Conservation (phyloP, 176 grass and related monocot species). For the Musa itinerans region DNA sequence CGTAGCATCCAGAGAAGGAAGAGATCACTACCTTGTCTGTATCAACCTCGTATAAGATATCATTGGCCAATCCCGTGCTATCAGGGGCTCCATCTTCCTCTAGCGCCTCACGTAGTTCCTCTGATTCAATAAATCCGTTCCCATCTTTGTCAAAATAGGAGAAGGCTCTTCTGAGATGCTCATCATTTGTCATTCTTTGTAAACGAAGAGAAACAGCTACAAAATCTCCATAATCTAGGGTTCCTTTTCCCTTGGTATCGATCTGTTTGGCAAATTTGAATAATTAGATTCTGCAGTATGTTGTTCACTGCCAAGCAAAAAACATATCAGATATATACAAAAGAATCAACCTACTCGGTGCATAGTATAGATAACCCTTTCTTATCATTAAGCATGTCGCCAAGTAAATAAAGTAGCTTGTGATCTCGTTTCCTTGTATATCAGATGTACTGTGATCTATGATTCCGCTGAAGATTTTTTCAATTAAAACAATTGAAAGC, state of each 20-base stretch:
- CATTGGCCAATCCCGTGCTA: constrained; percentile 72
- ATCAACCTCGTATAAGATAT: constrained; percentile 93
- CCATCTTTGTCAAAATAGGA: constrained; percentile 93
- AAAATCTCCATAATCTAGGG: constrained; percentile 78
- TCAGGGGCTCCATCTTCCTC: constrained; percentile 62
- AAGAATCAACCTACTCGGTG: neutral
- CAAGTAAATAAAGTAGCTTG: neutral
- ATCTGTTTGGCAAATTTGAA: constrained; percentile 45
- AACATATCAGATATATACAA: neutral
- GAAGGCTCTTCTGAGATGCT: constrained; percentile 75
- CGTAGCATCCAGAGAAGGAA: neutral
- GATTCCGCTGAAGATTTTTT: neutral
- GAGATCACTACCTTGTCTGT: constrained; percentile 60
- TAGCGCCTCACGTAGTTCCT: constrained; percentile 69
- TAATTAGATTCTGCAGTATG: constrained; percentile 13
- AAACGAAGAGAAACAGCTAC: constrained; percentile 87
- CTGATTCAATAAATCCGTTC: constrained; percentile 77
- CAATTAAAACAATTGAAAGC: neutral
- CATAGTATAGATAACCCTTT: neutral
- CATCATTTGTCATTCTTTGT: constrained; percentile 90
- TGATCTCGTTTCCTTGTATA: neutral
- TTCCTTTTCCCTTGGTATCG: constrained; percentile 65
- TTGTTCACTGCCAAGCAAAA: neutral
- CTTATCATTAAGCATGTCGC: neutral
- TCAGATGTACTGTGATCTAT: neutral